A percentile compares a stretch with the other conserved stretches of the same genome.
Evolutionary conservation across 108 stramenopile species (phyloP).

Genomic region (Skeletonema marinoi): DNA sequence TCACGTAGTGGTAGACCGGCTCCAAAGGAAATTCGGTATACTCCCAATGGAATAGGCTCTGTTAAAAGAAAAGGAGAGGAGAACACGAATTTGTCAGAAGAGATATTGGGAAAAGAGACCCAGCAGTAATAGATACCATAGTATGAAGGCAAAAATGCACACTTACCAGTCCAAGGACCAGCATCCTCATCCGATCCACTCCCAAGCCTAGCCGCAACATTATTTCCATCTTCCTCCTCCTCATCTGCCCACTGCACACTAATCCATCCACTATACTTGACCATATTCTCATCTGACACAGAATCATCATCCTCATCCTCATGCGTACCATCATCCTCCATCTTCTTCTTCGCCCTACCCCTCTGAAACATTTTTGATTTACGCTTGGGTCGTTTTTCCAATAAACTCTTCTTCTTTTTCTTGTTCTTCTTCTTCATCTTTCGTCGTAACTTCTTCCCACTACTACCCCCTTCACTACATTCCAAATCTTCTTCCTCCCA

Average conservation of each 20-base stretch:
- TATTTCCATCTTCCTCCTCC: slow-evolving; percentile 2
- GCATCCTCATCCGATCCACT: slow-evolving; percentile 29
- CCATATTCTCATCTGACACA: not conserved
- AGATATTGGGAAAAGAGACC: not conserved
- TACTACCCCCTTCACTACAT: not conserved
- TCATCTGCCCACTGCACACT: slow-evolving; percentile 38
- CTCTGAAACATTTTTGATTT: not conserved
- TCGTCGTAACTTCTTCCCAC: not conserved
- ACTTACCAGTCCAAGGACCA: slow-evolving; percentile 38
- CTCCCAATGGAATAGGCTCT: slow-evolving; percentile 43
- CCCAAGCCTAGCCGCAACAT: not conserved
- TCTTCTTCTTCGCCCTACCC: not conserved
- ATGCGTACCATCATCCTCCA: not conserved
- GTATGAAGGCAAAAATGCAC: too few species aligned
- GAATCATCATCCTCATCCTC: not conserved
- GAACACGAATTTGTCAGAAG: not conserved
- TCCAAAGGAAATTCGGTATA: slow-evolving; percentile 35
- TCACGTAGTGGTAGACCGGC: slow-evolving; percentile 34
- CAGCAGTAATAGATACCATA: not conserved
- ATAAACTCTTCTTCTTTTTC: slow-evolving; percentile 1
- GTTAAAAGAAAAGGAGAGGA: not conserved
- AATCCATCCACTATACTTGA: slow-evolving; percentile 28
- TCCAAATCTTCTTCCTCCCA: slow-evolving; percentile 19
- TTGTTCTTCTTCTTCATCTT: not conserved
- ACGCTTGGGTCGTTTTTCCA: slow-evolving; percentile 2